Evolutionary conservation across 768 basidiomycete genomes (phyloP), one percentile per base, ranked within the genome.

Genomic region (Hirschioporus abietinus): DNA sequence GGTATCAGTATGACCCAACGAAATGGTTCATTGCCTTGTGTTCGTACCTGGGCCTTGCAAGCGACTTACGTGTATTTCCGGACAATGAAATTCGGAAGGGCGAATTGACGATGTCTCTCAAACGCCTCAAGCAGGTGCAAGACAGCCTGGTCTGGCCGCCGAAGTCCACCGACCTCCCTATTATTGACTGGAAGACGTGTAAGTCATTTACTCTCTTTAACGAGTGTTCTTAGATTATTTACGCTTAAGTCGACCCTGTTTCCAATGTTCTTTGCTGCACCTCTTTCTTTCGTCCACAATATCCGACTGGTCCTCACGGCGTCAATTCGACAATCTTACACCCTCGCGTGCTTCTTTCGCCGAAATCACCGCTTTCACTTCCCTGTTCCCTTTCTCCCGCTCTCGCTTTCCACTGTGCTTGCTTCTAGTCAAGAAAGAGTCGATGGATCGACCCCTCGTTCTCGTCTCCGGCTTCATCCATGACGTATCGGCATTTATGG

Each of bases 51-150:
- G 89, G 93, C 3, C 77, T 95, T 34, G 95, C 95, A n/a, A 86
- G 80, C 59, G 86, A 95, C 73, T 83, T 97, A 67, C 88, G 90
- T 71, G 82, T 86, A 42, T 97, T 97, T 78, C 93, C 93, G 64
- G 88, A 88, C 74, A 93, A 94, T 77, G 95, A 96, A 76, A 89
- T 97, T 71, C 80, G 83, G 66, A 95, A 95, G 76, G 88, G 94
- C 15, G 84, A 86, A 35, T 81, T 92, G 70, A 86, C 90, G 6
- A 95, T 96, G 93, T 84, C 90, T 76, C 80, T 95, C 68, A 94
- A 93, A 75, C 78, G 82, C 71, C 80, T 95, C 61, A 86, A 88
- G 68, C 75, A 79, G 63, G 73, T 86, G 15, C 89, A 91, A 71
- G 89, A 91, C 66, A 76, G 78, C 1, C 72, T 92, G 66, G 70